These are phyloP conservation scores for Pyricularia grisea DNA, from an alignment of 2,329 filamentous ascomycete species.

Conservation along the genomic window DNA sequence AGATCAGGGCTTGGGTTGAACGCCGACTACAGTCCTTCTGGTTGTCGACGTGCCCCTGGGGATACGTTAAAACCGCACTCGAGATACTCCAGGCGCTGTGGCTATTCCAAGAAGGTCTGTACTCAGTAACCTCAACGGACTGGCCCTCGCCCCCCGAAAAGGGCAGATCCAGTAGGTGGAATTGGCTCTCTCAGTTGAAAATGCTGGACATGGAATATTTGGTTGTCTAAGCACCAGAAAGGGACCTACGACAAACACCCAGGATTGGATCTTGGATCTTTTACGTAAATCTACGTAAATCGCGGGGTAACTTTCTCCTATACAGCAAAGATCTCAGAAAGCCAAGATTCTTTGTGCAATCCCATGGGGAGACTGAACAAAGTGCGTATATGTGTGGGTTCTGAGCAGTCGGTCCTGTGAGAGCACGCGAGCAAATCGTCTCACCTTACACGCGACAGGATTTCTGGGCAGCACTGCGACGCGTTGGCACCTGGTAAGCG, in stretches of 20 bases:
- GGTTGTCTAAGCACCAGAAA: conserved; percentile 19
- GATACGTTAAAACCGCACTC: conserved; percentile 36
- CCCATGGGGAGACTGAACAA: neutral
- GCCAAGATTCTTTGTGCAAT: neutral
- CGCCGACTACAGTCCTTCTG: conserved; percentile 23
- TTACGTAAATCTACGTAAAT: neutral
- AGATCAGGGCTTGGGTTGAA: conserved; percentile 37
- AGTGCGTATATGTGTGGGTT: neutral
- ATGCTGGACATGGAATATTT: conserved; percentile 31
- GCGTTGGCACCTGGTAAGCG: neutral
- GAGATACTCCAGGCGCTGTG: conserved; percentile 35
- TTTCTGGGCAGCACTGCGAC: neutral
- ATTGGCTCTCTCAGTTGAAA: conserved; percentile 35
- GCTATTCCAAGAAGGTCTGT: conserved; percentile 22
- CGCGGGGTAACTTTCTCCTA: neutral
- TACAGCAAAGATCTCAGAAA: neutral
- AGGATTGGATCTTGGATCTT: neutral
- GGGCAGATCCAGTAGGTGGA: conserved; percentile 11
- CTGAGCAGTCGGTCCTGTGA: neutral
- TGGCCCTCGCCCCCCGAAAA: neutral
- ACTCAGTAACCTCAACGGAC: conserved; percentile 9
- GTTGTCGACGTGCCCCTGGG: conserved; percentile 28
- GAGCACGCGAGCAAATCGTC: neutral
- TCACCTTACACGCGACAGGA: neutral
- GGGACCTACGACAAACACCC: neutral